Evolutionary conservation across 148 eudicot genomes (phyloP).

Genomic region (Amaranthus cruentus): DNA sequence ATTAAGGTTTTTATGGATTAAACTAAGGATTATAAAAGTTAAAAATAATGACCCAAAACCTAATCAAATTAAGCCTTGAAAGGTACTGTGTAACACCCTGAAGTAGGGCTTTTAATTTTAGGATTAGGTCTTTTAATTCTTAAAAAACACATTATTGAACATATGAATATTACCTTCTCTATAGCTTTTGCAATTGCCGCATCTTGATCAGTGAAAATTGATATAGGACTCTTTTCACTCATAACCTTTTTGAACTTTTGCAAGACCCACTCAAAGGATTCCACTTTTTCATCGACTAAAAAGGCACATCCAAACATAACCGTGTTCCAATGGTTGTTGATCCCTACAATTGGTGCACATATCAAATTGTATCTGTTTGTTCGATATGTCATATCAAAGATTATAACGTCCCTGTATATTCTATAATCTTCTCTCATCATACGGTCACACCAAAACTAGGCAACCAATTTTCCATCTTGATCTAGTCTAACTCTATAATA

Average conservation of each 20-base stretch:
- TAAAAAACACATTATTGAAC: not conserved
- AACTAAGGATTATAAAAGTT: too few species aligned
- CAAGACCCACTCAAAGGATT: not conserved
- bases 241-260: not conserved
- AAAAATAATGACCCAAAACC: too few species aligned
- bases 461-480: too few species aligned
- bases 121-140: not conserved
- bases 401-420: not conserved
- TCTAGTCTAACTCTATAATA: not conserved
- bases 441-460: conserved; percentile 3
- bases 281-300: not conserved
- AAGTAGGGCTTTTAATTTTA: too few species aligned
- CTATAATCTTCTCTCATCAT: not conserved
- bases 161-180: not conserved
- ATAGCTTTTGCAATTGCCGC: not conserved
- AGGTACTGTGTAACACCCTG: too few species aligned
- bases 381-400: not conserved
- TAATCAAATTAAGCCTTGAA: too few species aligned
- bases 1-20: too few species aligned
- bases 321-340: conserved; percentile 4
- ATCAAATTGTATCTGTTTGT: conserved; percentile 8
- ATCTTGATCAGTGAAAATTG: not conserved
- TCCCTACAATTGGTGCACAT: not conserved
- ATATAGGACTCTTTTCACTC: not conserved
- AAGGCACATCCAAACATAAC: not conserved